Conservation (phyloP, 148 eudicot genomes). For the Simmondsia chinensis region DNA sequence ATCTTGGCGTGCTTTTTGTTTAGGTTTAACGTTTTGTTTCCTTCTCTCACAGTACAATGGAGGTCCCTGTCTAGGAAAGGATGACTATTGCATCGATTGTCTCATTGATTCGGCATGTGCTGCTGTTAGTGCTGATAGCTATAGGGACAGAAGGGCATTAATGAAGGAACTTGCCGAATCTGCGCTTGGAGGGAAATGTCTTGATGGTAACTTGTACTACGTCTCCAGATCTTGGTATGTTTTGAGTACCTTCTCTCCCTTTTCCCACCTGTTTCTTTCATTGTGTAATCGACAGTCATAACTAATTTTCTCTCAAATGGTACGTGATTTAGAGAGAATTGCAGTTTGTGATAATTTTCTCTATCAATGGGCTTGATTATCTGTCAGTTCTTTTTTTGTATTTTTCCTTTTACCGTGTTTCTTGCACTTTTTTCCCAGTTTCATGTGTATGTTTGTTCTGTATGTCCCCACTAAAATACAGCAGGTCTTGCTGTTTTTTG, state of each 20-base stretch:
- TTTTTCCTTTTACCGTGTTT: no score
- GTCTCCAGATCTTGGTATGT: constrained; percentile 83
- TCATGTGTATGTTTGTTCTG: no score
- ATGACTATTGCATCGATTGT: constrained; percentile 61
- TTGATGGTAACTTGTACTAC: constrained; percentile 60
- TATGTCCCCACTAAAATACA: no score
- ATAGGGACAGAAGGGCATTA: constrained; percentile 60
- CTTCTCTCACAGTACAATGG: constrained; percentile 49
- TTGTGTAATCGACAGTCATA: not conserved
- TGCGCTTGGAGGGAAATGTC: constrained; percentile 61
- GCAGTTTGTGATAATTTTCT: no score
- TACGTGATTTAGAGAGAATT: no score
- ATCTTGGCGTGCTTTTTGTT: constrained; percentile 9
- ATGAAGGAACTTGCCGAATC: constrained; percentile 87
- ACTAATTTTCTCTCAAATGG: no score
- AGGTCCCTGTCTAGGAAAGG: constrained; percentile 66
- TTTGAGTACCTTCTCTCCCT: not conserved
- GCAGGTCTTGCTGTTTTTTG: no score
- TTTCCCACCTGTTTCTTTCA: not conserved
- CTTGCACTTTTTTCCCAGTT: no score
- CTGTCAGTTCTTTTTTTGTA: no score
- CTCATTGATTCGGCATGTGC: constrained; percentile 48
- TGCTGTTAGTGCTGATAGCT: constrained; percentile 68
- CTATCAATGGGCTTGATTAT: no score
- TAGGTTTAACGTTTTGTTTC: constrained; percentile 1